These are phyloP conservation scores for Thozetella sp. DNA, from an alignment of 495 filamentous ascomycete genomes.

Conservation along the genomic window DNA sequence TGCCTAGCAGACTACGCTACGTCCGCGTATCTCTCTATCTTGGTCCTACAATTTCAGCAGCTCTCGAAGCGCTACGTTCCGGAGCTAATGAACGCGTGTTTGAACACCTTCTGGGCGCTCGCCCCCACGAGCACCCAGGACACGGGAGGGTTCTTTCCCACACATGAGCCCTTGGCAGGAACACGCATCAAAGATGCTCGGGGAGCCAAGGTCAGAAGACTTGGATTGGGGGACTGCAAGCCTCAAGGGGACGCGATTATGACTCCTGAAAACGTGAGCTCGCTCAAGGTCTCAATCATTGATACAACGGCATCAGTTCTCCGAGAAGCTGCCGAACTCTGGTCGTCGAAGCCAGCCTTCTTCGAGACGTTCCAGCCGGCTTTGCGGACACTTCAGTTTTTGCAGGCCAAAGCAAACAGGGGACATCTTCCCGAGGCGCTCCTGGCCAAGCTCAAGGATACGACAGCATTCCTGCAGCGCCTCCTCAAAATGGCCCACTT, in stretches of 20 bases:
- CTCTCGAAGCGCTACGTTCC: slow-evolving; percentile 85
- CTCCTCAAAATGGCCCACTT: slow-evolving; percentile 58
- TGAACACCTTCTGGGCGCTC: slow-evolving; percentile 75
- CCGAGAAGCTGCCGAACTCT: slow-evolving; percentile 61
- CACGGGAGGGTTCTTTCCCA: slow-evolving; percentile 58
- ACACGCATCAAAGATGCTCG: slow-evolving; percentile 49
- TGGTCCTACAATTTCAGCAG: slow-evolving; percentile 78
- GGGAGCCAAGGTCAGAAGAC: slow-evolving; percentile 34
- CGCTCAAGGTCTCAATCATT: slow-evolving; percentile 61
- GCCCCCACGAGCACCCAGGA: slow-evolving; percentile 50
- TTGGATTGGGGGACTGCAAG: slow-evolving; percentile 56
- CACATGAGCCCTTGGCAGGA: slow-evolving; percentile 55
- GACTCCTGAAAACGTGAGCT: slow-evolving; percentile 31
- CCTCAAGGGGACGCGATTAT: slow-evolving; percentile 14
- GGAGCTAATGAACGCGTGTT: slow-evolving; percentile 79
- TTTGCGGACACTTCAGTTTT: slow-evolving; percentile 52
- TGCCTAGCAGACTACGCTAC: slow-evolving; percentile 64
- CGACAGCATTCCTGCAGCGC: slow-evolving; percentile 42
- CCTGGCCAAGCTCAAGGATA: slow-evolving; percentile 33
- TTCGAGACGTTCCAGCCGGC: slow-evolving; percentile 70
- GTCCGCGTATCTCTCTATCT: slow-evolving; percentile 76
- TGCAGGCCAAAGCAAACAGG: slow-evolving; percentile 50
- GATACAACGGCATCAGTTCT: slow-evolving; percentile 59
- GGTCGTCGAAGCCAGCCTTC: slow-evolving; percentile 69
- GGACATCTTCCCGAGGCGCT: slow-evolving; percentile 46